Evolutionary conservation across 352 stramenopile genomes (phyloP), one percentile per base, ranked within the genome.

Genomic region (Phytopythium ostracodes): DNA sequence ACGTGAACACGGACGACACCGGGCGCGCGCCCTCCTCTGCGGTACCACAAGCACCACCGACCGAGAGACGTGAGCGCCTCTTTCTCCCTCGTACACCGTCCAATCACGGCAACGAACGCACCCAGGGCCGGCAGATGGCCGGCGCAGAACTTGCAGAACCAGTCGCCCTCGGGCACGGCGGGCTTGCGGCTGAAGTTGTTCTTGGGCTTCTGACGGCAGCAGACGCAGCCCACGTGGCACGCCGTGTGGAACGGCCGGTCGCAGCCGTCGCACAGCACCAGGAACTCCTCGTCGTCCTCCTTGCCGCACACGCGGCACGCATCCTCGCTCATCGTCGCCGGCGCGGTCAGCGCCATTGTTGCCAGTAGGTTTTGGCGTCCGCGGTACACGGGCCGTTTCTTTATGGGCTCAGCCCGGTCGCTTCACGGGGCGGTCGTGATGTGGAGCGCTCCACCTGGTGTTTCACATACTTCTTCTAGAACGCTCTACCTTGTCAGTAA

Each of bases 121-220:
- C 82, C 72, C 24, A 86, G 71, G 18, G 64, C 25, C 40, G 82
- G 75, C 29, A 87, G 60, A 46, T 73, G 84, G 25, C 80, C 84
- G 15, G 80, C 79, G 62, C 84, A 93, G 50, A 93, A 90, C 70
- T 93, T 93, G 80, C 84, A 91, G 62, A 91, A 93, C 84, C 84
- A 93, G 67, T 93, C 84, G 62, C 84, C 84, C 27, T 93, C 81
- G 35, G 84, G 84, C 59, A 93, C 84, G 1, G 80, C 68, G 14
- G 79, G 81, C 60, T 89, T 88, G 68, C 81, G 81, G 44, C 77
- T 79, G 67, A 91, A 91, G 65, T 80, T 88, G 71, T 81, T 86
- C 65, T 84, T 86, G 54, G 84, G 84, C 64, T 91, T 91, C 40
- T 79, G 72, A 57, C 77, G 75, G 69, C 84, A 93, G 72, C 84